Evolutionary conservation across 225 moss, liverwort and hornwort species (phyloP), one percentile per base, ranked within the genome.

Genomic region (Physcomitrellopsis africana): DNA sequence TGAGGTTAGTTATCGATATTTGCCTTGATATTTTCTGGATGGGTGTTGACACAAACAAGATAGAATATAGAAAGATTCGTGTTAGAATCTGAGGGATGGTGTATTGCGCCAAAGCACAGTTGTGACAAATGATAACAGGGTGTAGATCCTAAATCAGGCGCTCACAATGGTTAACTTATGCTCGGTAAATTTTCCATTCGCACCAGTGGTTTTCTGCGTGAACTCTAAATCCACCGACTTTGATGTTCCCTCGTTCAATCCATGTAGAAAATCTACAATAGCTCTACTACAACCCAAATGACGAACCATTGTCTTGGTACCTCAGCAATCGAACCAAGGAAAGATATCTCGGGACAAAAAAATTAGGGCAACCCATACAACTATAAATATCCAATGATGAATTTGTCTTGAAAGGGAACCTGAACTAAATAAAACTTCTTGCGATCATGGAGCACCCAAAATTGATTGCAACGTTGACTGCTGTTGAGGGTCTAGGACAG

Each of bases 391-490:
- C 66, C 75, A 82, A 79, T 85, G 70, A 41, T 52, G 48, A 51
- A 72, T 73, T 74, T 63, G 79, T 73, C 70, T 60, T 66, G 66
- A 72, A 64, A 65, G 61, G 59, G 66, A 87, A 75, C 74, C 72
- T 77, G 77, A 46, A 74, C 72, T 77, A 75, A 72, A 63, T 66
- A 64, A 41, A 43, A 15, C 59, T 44, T 61, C 60, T 37, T 37
- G 67, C n/a, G 63, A 72, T 81, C 59, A 73, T 2, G 83, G 89
- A 0, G 63, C 79, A 77, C 94, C 84, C 85, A 96, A 86, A 87
- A 96, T 92, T 76, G 96, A 88, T 84, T 92, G 96, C 65, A 96
- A 83, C 46, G 92, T 91, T 41, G 79, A 85, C 81, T 94, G 96
- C 81, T 96, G 94, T 80, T 92, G 91, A 69, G 92, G 96, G 77